Conservation (phyloP, 2,329 filamentous ascomycete species). For the Alternaria viburni region DNA sequence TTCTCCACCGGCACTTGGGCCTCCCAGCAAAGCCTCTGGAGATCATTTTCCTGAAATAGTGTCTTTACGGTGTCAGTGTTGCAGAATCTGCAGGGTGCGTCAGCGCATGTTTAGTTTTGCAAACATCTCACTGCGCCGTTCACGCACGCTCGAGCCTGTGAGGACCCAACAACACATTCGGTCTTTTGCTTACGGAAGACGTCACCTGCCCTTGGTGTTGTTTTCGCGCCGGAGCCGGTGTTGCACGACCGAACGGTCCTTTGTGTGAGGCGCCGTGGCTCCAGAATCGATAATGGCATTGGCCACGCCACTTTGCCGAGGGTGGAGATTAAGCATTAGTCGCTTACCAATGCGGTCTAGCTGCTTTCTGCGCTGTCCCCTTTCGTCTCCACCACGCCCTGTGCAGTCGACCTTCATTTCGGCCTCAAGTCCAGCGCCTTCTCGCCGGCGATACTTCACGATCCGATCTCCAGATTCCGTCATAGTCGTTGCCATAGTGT, state of each 20-base stretch:
- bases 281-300: conserved; percentile 22
- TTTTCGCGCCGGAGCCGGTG: conserved; percentile 6
- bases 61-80: conserved; percentile 20
- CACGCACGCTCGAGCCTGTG: conserved; percentile 5
- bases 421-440: conserved; percentile 18
- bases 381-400: conserved; percentile 14
- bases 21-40: conserved; percentile 12
- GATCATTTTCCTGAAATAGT: conserved; percentile 21
- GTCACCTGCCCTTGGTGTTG: background rate
- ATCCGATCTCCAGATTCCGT: conserved; percentile 9
- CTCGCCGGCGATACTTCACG: conserved; percentile 3
- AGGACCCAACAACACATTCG: conserved; percentile 3
- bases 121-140: conserved; percentile 12
- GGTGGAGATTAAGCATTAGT: conserved; percentile 27
- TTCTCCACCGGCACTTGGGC: conserved; percentile 14
- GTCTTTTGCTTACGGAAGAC: conserved; percentile 1
- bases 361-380: conserved; percentile 1
- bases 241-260: conserved; percentile 8
- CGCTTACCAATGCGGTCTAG: conserved; percentile 16
- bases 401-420: conserved; percentile 30
- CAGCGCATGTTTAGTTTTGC: conserved; percentile 16
- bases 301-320: conserved; percentile 13
- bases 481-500: conserved; percentile 2
- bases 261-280: conserved; percentile 12
- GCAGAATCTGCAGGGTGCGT: conserved; percentile 26